Evolutionary conservation across 345 rosid species (phyloP).

Genomic region (Luvunga scandens): DNA sequence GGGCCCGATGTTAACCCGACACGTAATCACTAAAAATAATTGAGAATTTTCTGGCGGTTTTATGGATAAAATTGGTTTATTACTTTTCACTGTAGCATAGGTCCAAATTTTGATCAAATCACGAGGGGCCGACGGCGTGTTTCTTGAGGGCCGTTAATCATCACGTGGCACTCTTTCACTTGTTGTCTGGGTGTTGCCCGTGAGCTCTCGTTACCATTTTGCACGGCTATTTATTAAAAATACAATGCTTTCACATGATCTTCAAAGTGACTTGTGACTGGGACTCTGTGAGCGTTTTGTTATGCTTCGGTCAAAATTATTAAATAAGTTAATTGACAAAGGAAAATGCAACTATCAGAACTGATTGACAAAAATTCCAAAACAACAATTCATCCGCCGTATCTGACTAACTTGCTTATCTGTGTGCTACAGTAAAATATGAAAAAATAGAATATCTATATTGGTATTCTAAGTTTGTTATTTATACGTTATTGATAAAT

Average conservation of each 20-base stretch:
- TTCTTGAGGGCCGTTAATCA: neutral
- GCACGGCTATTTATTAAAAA: neutral
- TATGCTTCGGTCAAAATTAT: neutral
- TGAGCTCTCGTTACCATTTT: neutral
- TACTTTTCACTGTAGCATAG: neutral
- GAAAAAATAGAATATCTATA: too few relatives aligned
- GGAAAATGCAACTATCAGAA: too few relatives aligned
- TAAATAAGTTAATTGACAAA: neutral
- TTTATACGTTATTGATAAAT: too few relatives aligned
- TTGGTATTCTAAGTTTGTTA: too few relatives aligned
- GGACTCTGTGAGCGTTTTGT: neutral
- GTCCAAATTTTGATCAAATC: neutral
- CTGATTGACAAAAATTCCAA: neutral
- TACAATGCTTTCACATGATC: neutral
- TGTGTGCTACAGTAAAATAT: too few relatives aligned
- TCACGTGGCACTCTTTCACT: neutral
- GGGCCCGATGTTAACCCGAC: too few relatives aligned
- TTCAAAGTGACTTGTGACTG: too few relatives aligned
- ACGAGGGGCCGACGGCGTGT: neutral
- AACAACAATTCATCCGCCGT: neutral
- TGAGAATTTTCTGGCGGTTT: too few relatives aligned
- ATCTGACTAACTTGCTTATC: too few relatives aligned
- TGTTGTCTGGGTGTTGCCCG: neutral
- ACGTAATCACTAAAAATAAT: too few relatives aligned
- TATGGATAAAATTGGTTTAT: too few relatives aligned